phyloP scores from a whole-genome alignment of 2,329 filamentous ascomycete species.

The Ophiobolus disseminans region DNA sequence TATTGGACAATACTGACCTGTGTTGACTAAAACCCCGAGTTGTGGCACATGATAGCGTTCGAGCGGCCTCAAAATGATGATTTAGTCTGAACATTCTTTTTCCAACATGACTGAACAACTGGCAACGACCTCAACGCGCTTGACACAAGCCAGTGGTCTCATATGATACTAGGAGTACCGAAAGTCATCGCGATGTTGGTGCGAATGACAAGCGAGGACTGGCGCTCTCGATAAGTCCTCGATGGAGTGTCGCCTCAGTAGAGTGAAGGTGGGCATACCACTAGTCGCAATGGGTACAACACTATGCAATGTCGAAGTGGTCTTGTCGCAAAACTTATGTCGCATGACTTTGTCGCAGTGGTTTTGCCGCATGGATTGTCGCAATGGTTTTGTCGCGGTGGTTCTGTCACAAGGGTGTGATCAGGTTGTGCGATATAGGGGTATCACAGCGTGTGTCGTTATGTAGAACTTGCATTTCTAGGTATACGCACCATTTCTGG shows the following conservation, averaged over 20 bases:
- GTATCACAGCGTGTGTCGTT: neutral
- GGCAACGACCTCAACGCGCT: too few relatives aligned
- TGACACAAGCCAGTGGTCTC: too few relatives aligned
- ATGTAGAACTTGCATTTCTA: neutral
- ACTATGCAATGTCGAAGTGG: too few relatives aligned
- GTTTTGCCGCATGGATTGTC: conserved; percentile 2
- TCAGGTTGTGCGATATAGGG: too few relatives aligned
- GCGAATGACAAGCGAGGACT: conserved; percentile 4
- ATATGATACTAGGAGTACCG: too few relatives aligned
- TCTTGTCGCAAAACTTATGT: neutral
- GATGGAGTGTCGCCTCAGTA: neutral
- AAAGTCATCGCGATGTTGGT: too few relatives aligned
- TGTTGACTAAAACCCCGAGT: neutral
- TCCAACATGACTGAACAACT: too few relatives aligned
- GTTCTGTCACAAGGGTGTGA: neutral
- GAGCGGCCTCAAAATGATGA: too few relatives aligned
- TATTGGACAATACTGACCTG: neutral
- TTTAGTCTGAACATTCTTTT: too few relatives aligned
- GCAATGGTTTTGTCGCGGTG: neutral
- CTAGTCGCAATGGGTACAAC: too few relatives aligned
- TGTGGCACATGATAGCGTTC: too few relatives aligned
- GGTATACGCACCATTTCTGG: neutral
- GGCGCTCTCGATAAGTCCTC: conserved; percentile 18
- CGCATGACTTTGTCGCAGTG: conserved; percentile 5
- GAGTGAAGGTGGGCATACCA: neutral